Conservation (phyloP, 768 basidiomycete genomes). For the Cystofilobasidium capitatum region DNA sequence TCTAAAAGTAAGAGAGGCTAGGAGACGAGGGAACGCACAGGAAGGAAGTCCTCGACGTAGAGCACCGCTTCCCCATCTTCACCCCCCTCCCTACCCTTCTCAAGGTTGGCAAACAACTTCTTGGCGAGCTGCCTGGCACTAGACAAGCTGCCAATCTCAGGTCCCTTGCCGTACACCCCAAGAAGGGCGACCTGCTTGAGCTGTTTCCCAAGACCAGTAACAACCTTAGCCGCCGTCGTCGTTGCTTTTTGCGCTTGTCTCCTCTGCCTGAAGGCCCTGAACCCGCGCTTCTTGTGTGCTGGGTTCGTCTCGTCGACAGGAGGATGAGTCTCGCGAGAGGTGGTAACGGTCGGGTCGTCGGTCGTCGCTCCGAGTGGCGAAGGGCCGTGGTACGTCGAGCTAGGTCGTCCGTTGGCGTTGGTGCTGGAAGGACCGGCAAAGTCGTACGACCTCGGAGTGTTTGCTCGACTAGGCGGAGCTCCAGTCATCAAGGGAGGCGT, state of each 20-base stretch:
- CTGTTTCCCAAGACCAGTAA: conserved; percentile 38
- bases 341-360: background rate
- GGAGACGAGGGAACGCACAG: conserved; percentile 32
- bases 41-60: conserved; percentile 51
- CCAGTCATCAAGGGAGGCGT: too few relatives aligned
- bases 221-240: conserved; percentile 54
- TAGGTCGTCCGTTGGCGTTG: background rate
- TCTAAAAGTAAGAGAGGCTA: conserved; percentile 49
- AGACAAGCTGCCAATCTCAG: conserved; percentile 25
- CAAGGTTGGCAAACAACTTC: conserved; percentile 28
- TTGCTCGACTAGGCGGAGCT: too few relatives aligned
- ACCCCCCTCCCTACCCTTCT: background rate
- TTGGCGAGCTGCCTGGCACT: conserved; percentile 26
- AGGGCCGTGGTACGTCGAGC: background rate
- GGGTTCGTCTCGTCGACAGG: background rate
- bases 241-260: conserved; percentile 20
- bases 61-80: conserved; percentile 9
- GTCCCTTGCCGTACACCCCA: conserved; percentile 28
- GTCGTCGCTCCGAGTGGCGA: background rate
- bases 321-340: background rate
- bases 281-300: background rate
- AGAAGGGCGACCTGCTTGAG: conserved; percentile 28
- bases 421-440: too few relatives aligned
- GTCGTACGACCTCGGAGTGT: too few relatives aligned
- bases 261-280: background rate